Evolutionary conservation across 768 basidiomycete species (phyloP), one percentile per base, ranked within the genome.

Genomic region (Pulveroboletus ravenelii): DNA sequence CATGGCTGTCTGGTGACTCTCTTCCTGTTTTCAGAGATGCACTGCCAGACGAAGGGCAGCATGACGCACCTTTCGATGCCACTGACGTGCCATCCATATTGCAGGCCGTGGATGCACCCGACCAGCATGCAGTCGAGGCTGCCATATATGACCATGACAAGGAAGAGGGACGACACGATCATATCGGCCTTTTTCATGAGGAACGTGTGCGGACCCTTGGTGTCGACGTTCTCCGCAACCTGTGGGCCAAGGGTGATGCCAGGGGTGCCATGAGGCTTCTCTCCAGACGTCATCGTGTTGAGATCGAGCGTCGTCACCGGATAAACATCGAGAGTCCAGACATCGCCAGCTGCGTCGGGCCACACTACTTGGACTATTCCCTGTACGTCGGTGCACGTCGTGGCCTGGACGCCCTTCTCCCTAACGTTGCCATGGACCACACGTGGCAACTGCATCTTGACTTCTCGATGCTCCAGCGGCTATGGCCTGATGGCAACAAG

Each of bases 61-160:
- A 49, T 23, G 25, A 53, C 3, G 36, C 15, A 0, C 47, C 52
- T 0, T 53, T 38, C 6, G 18, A 53, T 3, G 52, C 47, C 3
- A 34, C 47, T 0, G 52, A 32, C 1, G 42, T 53, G 1, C 52
- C 52, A 0, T 44, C 47, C 2, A 36, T 47, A 6, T 23, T 23
- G 20, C 20, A 23, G 20, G 20, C 20, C 20, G 3, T 35, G 3
- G 47, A 53, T 3, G 47, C 52, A 0, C 52, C 52, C 0, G 13
- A 7, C 0, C 52, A 53, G 23, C 14, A 1, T 1, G 47, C 43
- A 0, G 3, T 49, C 0, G 47, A 53, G 47, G 41, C 36, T 3
- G 52, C 52, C 1, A 14, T 40, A 1, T 53, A 49, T 0, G 31
- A 53, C 17, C 52, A 53, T 2, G 1, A 1, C 23, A 13, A 30